Conservation (phyloP, 2,329 filamentous ascomycete species). For the Escovopsis sp. region DNA sequence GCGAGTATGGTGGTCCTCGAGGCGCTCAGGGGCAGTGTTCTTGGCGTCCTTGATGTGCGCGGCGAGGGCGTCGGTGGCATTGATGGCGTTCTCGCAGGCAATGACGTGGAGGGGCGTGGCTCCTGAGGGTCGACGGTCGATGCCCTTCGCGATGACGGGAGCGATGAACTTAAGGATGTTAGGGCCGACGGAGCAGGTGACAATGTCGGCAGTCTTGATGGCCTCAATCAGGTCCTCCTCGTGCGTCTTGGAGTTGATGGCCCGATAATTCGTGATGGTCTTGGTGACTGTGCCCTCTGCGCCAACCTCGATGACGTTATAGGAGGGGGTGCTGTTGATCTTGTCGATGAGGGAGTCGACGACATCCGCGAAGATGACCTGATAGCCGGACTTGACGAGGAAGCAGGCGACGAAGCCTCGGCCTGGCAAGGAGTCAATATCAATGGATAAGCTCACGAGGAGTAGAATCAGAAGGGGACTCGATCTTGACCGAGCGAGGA, state of each 20-base stretch:
- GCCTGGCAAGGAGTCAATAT: constrained; percentile 21
- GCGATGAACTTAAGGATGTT: constrained; percentile 95
- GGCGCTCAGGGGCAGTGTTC: constrained; percentile 54
- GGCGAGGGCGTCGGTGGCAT: constrained; percentile 78
- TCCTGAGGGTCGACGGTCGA: constrained; percentile 56
- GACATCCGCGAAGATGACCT: constrained; percentile 94
- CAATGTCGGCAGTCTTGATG: constrained; percentile 74
- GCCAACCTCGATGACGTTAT: constrained; percentile 88
- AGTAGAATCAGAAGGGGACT: not conserved
- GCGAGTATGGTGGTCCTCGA: constrained; percentile 54
- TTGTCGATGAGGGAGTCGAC: constrained; percentile 67
- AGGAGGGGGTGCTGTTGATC: constrained; percentile 61
- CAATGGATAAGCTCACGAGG: not conserved
- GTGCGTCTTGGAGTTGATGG: constrained; percentile 85
- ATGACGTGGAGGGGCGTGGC: constrained; percentile 71
- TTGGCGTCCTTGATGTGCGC: constrained; percentile 61
- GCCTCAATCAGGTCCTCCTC: constrained; percentile 70
- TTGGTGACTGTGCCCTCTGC: constrained; percentile 66
- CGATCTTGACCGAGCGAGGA: not conserved
- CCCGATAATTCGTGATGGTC: constrained; percentile 87
- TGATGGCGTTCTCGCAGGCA: constrained; percentile 96
- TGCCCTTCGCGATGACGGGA: constrained; percentile 86
- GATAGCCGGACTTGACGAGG: constrained; percentile 86
- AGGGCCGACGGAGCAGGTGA: constrained; percentile 94
- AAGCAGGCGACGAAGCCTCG: constrained; percentile 83